These are phyloP conservation scores for Globisporangium ultimum DNA, from an alignment of 352 stramenopile species.

Conservation along the genomic window DNA sequence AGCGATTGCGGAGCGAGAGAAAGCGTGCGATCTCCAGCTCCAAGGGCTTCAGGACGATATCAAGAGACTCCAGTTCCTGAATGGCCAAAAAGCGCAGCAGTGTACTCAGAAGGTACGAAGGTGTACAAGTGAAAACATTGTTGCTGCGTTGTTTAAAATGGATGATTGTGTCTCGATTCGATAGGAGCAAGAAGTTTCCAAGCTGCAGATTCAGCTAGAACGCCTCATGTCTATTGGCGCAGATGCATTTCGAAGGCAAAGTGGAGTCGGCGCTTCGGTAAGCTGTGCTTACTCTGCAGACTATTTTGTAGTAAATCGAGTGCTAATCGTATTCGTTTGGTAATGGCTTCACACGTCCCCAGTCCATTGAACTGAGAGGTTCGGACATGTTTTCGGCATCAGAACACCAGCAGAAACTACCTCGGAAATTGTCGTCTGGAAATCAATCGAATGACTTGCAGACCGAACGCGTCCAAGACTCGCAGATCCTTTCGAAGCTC, in stretches of 20 bases:
- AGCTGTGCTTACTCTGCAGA: not conserved
- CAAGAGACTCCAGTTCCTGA: slow-evolving; percentile 68
- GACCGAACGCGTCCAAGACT: slow-evolving; percentile 15
- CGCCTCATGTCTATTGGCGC: slow-evolving; percentile 35
- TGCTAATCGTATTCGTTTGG: not conserved
- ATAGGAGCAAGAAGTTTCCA: slow-evolving; percentile 58
- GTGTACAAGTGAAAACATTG: not conserved
- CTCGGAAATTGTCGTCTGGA: not conserved
- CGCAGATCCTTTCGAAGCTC: slow-evolving; percentile 36
- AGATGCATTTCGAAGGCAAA: slow-evolving; percentile 14
- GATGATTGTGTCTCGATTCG: slow-evolving; percentile 1
- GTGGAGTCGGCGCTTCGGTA: slow-evolving; percentile 6
- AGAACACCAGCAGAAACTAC: slow-evolving; percentile 3
- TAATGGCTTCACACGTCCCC: not conserved
- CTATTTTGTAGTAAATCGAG: not conserved
- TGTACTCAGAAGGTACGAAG: slow-evolving; percentile 48
- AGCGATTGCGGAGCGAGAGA: slow-evolving; percentile 59
- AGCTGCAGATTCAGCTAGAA: slow-evolving; percentile 67
- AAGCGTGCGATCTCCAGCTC: slow-evolving; percentile 56
- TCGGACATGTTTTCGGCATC: slow-evolving; percentile 11
- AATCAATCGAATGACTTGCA: not conserved
- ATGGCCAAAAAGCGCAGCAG: slow-evolving; percentile 49
- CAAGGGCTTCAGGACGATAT: slow-evolving; percentile 71
- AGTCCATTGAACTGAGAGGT: slow-evolving; percentile 33
- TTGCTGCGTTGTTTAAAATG: not conserved